Evolutionary conservation across 768 basidiomycete genomes (phyloP).

Genomic region (Leccinum barrowsii): DNA sequence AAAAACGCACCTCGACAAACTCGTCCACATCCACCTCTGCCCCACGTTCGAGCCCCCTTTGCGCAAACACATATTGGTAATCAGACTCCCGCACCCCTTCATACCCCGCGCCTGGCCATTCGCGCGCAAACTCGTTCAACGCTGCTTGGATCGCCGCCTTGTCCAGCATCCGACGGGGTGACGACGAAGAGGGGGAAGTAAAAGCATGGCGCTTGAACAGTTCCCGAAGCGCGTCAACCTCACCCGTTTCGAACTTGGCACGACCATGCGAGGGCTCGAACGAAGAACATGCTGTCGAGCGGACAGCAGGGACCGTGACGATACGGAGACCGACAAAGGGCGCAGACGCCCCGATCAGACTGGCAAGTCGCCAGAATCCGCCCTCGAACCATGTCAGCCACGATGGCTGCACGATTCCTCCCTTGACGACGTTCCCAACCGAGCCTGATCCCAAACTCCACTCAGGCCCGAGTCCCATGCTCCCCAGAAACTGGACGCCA

Average conservation of each 20-base stretch:
- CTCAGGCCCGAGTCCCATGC: constrained; percentile 78
- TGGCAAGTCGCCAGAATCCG: constrained; percentile 20
- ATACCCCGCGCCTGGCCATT: constrained; percentile 44
- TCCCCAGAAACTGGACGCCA: constrained; percentile 65
- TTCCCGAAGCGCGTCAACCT: constrained; percentile 40
- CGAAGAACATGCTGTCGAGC: constrained; percentile 6
- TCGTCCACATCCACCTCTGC: constrained; percentile 72
- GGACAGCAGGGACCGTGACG: neutral
- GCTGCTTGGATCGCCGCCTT: constrained; percentile 40
- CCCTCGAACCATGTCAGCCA: constrained; percentile 8
- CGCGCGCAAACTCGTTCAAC: constrained; percentile 40
- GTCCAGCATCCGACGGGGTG: constrained; percentile 31
- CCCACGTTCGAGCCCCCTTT: constrained; percentile 62
- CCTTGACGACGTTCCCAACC: neutral
- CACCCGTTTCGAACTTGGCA: constrained; percentile 53
- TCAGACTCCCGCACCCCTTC: constrained; percentile 60
- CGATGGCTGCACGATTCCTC: neutral
- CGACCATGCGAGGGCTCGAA: constrained; percentile 38
- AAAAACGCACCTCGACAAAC: constrained; percentile 72
- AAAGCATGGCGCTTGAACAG: constrained; percentile 30
- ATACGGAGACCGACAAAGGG: neutral
- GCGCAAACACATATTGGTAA: constrained; percentile 69
- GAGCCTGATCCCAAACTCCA: neutral
- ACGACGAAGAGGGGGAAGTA: neutral
- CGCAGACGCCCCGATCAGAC: constrained; percentile 11